These are phyloP conservation scores for Mycosphaerella sp. DNA, from an alignment of 2,329 filamentous ascomycete species.

Conservation along the genomic window DNA sequence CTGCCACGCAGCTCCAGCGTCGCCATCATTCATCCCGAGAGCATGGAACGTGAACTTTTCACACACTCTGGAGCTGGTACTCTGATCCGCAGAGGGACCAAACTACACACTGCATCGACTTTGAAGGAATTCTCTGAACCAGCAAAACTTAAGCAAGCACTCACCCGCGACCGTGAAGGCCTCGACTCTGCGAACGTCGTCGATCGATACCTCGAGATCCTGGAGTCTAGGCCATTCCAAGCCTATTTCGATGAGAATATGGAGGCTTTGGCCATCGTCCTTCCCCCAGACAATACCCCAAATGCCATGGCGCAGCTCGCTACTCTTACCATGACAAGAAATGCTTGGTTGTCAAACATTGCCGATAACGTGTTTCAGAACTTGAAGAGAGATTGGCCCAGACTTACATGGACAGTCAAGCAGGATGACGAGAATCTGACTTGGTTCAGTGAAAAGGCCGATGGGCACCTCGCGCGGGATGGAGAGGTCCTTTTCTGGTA, in stretches of 20 bases:
- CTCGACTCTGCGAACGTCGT: constrained; percentile 77
- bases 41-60: constrained; percentile 93
- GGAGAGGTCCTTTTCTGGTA: constrained; percentile 94
- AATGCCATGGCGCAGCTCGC: constrained; percentile 76
- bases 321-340: constrained; percentile 87
- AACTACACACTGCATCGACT: constrained; percentile 67
- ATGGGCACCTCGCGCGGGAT: constrained; percentile 73
- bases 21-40: constrained; percentile 93
- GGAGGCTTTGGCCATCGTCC: constrained; percentile 84
- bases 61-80: constrained; percentile 94
- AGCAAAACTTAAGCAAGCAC: constrained; percentile 69
- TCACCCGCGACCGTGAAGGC: constrained; percentile 74
- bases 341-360: constrained; percentile 89
- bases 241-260: constrained; percentile 92
- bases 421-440: constrained; percentile 93
- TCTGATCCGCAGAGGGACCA: constrained; percentile 84
- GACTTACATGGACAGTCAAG: constrained; percentile 93
- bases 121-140: constrained; percentile 71
- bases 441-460: constrained; percentile 97
- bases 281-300: constrained; percentile 62
- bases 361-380: constrained; percentile 91
- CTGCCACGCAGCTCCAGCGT: constrained; percentile 90
- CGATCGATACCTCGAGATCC: constrained; percentile 75
- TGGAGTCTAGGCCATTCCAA: constrained; percentile 74
- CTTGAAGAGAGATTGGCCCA: constrained; percentile 88